Evolutionary conservation across 768 basidiomycete genomes (phyloP), one percentile per base, ranked within the genome.

Genomic region (Mycena indigotica): DNA sequence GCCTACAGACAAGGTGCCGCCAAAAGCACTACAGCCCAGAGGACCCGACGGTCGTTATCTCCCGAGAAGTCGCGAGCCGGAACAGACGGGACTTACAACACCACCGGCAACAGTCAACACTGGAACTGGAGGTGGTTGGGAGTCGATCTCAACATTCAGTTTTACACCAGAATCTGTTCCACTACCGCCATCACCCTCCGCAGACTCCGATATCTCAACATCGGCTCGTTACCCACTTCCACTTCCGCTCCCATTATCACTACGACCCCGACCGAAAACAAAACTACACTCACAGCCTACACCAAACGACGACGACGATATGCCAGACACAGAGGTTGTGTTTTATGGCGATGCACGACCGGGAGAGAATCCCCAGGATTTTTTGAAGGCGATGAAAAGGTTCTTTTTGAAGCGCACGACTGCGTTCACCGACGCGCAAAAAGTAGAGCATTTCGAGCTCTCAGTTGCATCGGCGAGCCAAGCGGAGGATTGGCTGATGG

Each of bases 11-110:
- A n/a, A n/a, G n/a, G 17, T 35, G 8, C 10, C 8, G 32, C 17
- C 32, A 35, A 35, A 17, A 8, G 32, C 32, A 35, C 32, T 35
- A 35, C 17, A 8, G 76, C 8, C 32, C 32, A 35, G 32, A 35
- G 10, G 17, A 35, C 10, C 32, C 17, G 32, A 35, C 8, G 32
- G 17, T 8, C 8, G 10, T 8, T 35, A 35, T 17, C 32, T 35
- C 8, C 17, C 32, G 32, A 8, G 32, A 35, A n/a, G n/a, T n/a
- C n/a, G n/a, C n/a, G n/a, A n/a, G n/a, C n/a, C 32, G 32, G 10
- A 35, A 35, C 32, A 35, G 17, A 8, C 17, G 32, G 32, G 10
- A 8, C 10, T 35, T 35, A 35, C 32, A 17, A 8, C 32, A 35
- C n/a, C n/a, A n/a, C n/a, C n/a, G n/a, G n/a, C n/a, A 35, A 35